phyloP scores from a whole-genome alignment of 2,329 filamentous ascomycete genomes.

The Botrytis elliptica region DNA sequence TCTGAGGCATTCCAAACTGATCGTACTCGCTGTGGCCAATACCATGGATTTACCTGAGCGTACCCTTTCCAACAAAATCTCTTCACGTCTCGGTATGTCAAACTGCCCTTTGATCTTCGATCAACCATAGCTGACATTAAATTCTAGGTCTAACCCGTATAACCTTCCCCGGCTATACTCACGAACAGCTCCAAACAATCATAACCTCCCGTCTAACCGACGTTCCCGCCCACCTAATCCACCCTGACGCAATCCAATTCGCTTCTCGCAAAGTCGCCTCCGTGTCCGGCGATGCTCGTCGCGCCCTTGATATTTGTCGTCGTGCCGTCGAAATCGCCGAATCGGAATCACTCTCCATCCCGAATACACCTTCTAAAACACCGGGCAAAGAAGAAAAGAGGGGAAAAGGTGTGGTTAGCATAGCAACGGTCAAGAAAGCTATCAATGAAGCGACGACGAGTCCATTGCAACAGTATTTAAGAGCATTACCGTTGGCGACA shows the following conservation, averaged over 20 bases:
- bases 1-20: constrained; percentile 83
- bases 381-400: constrained; percentile 39
- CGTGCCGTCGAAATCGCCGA: constrained; percentile 95
- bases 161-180: constrained; percentile 95
- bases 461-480: constrained; percentile 85
- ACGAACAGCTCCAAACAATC: constrained; percentile 95
- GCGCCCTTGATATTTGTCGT: constrained; percentile 91
- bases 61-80: constrained; percentile 97
- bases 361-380: constrained; percentile 62
- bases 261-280: constrained; percentile 95
- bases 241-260: constrained; percentile 92
- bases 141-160: constrained; percentile 75
- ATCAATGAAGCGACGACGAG: constrained; percentile 95
- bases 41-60: constrained; percentile 98
- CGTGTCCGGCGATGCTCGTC: constrained; percentile 88
- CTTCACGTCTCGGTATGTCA: constrained; percentile 67
- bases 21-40: constrained; percentile 95
- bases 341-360: constrained; percentile 54
- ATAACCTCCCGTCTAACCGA: constrained; percentile 91
- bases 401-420: constrained; percentile 67
- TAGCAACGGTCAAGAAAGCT: constrained; percentile 87
- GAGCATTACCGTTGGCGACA: constrained; percentile 73
- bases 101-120: background rate
- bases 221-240: constrained; percentile 85
- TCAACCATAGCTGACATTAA: constrained; percentile 22